Evolutionary conservation across 2,329 filamentous ascomycete species (phyloP), one percentile per base, ranked within the genome.

Genomic region (Fonsecaea erecta): DNA sequence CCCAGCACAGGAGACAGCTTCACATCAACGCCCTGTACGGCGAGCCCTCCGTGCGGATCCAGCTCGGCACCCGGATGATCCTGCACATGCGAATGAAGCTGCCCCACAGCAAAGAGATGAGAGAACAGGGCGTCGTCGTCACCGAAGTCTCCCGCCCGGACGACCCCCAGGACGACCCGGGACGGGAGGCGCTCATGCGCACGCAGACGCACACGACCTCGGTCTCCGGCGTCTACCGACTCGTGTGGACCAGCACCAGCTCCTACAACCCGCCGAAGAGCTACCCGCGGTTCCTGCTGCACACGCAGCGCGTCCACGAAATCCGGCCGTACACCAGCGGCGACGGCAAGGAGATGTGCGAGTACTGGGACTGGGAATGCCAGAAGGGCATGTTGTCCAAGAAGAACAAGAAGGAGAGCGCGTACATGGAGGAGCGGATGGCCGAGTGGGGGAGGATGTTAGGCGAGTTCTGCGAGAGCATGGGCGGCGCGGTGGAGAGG

Each of bases 231-330:
- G 63, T 68, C 24, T 72, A 72, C 5, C 64, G 74, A 1, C 59
- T 76, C 1, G 75, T 82, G 5, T 75, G 74, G 12, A 74, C 78
- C 28, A 73, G 73, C 21, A 73, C 75, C 14, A 65, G 14, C 37
- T 62, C 37, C 72, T 77, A 74, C 16, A 77, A 74, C 52, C 63
- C 71, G 11, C 65, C 75, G 62, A 60, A 77, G 67, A 70, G 72
- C 74, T 62, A 68, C 21, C 69, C 75, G 9, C 69, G 68, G 2
- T 76, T 71, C n/a, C 54, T 83, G 18, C 62, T 83, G 59, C 75
- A 72, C 56, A 76, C 78, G 32, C 80, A 83, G 69, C 73, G 81
- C 11, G 78, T 81, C n/a, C 81, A 83, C 67, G 81, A 83, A 73
- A 73, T 84, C 37, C 72, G 73, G 21, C 79, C 79, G 62, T 71